phyloP scores from a whole-genome alignment of 768 basidiomycete species.

The Ephemerocybe angulata region DNA sequence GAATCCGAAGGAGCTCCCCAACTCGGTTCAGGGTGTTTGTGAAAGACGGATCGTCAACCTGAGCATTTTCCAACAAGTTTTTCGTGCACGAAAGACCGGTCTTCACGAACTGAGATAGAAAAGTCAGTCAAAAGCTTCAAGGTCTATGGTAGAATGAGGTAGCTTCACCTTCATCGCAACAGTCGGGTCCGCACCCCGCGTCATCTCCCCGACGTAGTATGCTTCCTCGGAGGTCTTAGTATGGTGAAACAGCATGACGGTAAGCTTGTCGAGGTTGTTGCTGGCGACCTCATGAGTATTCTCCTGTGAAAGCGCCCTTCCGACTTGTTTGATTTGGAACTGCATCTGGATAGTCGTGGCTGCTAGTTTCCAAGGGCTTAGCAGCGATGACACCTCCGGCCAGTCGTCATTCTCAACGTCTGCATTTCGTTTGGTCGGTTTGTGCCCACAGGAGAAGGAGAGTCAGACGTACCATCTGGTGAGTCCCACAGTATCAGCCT shows the following conservation, averaged over 20 bases:
- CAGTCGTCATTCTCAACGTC: conserved; percentile 55
- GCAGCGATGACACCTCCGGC: conserved; percentile 57
- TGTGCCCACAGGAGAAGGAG: background rate
- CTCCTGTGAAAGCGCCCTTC: conserved; percentile 60
- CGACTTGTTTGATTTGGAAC: conserved; percentile 70
- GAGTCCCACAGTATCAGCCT: conserved; percentile 64
- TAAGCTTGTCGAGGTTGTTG: conserved; percentile 61
- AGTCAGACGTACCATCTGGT: conserved; percentile 44
- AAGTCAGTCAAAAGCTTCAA: conserved; percentile 4
- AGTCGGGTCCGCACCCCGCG: conserved; percentile 58
- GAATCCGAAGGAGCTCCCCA: conserved; percentile 65
- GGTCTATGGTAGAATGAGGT: background rate
- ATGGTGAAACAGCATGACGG: conserved; percentile 64
- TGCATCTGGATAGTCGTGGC: conserved; percentile 80
- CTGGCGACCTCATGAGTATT: conserved; percentile 52
- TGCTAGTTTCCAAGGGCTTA: conserved; percentile 82
- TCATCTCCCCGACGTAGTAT: conserved; percentile 80
- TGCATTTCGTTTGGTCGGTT: conserved; percentile 10
- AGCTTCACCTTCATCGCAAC: conserved; percentile 64
- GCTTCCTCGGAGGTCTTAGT: conserved; percentile 77
- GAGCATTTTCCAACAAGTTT: conserved; percentile 43
- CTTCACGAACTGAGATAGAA: conserved; percentile 66
- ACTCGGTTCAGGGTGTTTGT: conserved; percentile 48
- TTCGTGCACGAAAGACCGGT: conserved; percentile 67
- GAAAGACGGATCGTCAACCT: conserved; percentile 22